Conservation (phyloP, 1,139 yeast species). For the Hansenula sp. region DNA sequence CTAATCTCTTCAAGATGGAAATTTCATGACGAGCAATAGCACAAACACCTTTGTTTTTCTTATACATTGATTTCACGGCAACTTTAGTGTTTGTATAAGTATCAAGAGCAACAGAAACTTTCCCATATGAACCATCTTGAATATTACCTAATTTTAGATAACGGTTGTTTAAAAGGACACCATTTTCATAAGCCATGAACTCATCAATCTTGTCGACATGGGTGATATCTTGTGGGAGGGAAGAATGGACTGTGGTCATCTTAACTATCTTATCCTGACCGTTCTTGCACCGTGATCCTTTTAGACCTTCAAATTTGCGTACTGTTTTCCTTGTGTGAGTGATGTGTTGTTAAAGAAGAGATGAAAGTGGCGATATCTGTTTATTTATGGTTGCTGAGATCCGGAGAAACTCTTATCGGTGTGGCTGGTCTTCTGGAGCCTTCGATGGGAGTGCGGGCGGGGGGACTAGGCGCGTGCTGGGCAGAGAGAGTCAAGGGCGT, state of each 20-base stretch:
- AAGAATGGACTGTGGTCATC: too few species aligned
- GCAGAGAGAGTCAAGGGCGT: too few species aligned
- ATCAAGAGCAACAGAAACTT: slow-evolving; percentile 73
- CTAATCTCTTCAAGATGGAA: slow-evolving; percentile 54
- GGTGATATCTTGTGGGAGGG: background rate
- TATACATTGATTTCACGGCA: slow-evolving; percentile 66
- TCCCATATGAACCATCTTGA: slow-evolving; percentile 82
- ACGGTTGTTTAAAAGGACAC: slow-evolving; percentile 46
- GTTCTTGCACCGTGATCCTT: too few species aligned
- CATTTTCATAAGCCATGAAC: slow-evolving; percentile 27
- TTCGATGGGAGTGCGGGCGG: background rate
- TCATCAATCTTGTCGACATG: slow-evolving; percentile 8
- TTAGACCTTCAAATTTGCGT: too few species aligned
- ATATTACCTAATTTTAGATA: slow-evolving; percentile 61
- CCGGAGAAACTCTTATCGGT: background rate
- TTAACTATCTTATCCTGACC: too few species aligned
- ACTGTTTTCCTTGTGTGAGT: too few species aligned
- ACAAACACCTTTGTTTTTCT: slow-evolving; percentile 19
- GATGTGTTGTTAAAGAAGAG: too few species aligned
- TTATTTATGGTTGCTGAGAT: background rate
- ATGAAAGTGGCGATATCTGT: background rate
- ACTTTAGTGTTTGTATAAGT: slow-evolving; percentile 39
- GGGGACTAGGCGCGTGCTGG: background rate
- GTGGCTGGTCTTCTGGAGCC: background rate
- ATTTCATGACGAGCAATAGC: slow-evolving; percentile 60